These are phyloP conservation scores for Kodamaea fungicola DNA, from an alignment of 1,139 yeast species.

Conservation along the genomic window DNA sequence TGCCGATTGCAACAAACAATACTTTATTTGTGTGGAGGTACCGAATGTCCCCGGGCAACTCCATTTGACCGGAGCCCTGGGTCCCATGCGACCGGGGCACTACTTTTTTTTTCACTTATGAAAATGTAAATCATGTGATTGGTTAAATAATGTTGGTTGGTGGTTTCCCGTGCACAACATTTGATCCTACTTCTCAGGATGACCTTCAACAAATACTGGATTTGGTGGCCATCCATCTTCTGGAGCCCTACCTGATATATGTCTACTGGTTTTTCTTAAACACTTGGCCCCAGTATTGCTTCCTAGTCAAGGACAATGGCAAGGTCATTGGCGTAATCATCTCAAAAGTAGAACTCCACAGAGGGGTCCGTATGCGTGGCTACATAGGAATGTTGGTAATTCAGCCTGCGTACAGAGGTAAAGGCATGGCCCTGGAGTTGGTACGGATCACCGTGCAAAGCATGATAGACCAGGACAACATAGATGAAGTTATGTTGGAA, in stretches of 20 bases:
- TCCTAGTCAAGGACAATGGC: conserved; percentile 25
- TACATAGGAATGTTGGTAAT: conserved; percentile 97
- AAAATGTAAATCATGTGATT: conserved; percentile 2
- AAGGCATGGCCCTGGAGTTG: conserved; percentile 74
- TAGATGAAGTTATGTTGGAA: conserved; percentile 88
- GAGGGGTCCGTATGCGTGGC: conserved; percentile 70
- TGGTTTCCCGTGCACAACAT: conserved; percentile 5
- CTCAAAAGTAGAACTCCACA: conserved; percentile 78
- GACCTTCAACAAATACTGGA: conserved; percentile 31
- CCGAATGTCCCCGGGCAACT: conserved; percentile 1
- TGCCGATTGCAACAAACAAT: too few species aligned
- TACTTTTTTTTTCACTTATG: background rate
- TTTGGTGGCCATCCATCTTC: conserved; percentile 34
- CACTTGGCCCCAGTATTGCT: conserved; percentile 47
- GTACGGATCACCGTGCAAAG: conserved; percentile 62
- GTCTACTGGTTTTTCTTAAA: conserved; percentile 49
- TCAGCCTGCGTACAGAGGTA: conserved; percentile 63
- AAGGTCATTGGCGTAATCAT: conserved; percentile 70
- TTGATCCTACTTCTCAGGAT: conserved; percentile 10
- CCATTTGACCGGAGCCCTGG: conserved; percentile 7
- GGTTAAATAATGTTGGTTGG: conserved; percentile 2
- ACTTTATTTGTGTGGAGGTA: too few species aligned
- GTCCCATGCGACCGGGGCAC: background rate
- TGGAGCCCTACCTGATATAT: conserved; percentile 47
- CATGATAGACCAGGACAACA: conserved; percentile 55